phyloP scores from a whole-genome alignment of 352 stramenopile genomes.

The Stephanocyclus meneghinianus region DNA sequence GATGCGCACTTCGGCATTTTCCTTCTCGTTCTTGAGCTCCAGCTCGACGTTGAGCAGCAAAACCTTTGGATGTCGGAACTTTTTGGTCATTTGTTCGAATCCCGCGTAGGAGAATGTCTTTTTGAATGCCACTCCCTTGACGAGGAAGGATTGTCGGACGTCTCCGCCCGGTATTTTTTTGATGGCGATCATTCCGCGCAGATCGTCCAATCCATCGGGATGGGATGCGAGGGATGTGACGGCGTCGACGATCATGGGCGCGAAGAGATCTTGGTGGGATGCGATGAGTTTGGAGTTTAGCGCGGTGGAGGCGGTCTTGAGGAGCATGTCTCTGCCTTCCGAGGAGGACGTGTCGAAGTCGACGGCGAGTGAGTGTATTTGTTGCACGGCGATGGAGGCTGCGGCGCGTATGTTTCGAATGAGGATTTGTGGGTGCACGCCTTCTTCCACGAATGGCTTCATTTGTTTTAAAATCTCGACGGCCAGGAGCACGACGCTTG shows the following conservation, averaged over 20 bases:
- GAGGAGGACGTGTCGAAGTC: conserved; percentile 60
- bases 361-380: conserved; percentile 89
- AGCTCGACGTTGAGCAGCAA: conserved; percentile 98
- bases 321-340: conserved; percentile 68
- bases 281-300: conserved; percentile 99
- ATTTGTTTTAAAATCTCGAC: conserved; percentile 95
- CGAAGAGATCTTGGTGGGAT: conserved; percentile 95
- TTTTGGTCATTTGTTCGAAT: conserved; percentile 99
- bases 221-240: conserved; percentile 86
- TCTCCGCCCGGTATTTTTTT: conserved; percentile 98
- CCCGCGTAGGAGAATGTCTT: conserved; percentile 99
- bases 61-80: conserved; percentile 94
- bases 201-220: conserved; percentile 55
- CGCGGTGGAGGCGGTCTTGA: conserved; percentile 89
- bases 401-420: conserved; percentile 95
- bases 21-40: conserved; percentile 98
- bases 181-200: conserved; percentile 91
- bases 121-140: conserved; percentile 98
- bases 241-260: conserved; percentile 97
- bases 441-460: conserved; percentile 98
- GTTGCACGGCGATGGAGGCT: conserved; percentile 95
- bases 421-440: conserved; percentile 98
- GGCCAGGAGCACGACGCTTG: conserved; percentile 94
- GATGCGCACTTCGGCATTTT: conserved; percentile 98
- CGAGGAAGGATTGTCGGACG: conserved; percentile 96